phyloP scores from a whole-genome alignment of 768 basidiomycete species.

The Boletus rubroflammeus region DNA sequence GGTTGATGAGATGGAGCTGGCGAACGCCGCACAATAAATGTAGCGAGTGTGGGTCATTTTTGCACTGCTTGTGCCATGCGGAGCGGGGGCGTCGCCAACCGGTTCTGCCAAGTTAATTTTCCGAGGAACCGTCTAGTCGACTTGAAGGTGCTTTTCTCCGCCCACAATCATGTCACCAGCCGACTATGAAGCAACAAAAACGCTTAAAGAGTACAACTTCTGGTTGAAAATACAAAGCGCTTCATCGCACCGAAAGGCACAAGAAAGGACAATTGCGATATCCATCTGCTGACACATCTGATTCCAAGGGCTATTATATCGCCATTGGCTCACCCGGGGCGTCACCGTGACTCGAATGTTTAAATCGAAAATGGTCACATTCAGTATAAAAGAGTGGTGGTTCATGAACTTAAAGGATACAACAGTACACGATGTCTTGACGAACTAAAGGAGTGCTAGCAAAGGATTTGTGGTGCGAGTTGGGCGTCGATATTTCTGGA shows the following conservation, averaged over 20 bases:
- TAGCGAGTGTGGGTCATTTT: constrained; percentile 15
- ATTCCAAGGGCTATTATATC: constrained; percentile 1
- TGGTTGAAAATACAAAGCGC: not conserved
- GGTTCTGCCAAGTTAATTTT: constrained; percentile 3
- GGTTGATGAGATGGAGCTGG: constrained; percentile 12
- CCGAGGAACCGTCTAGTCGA: not conserved
- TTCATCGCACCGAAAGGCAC: not conserved
- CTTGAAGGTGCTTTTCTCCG: not conserved
- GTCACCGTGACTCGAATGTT: too few relatives aligned
- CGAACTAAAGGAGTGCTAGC: not conserved
- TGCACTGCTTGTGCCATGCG: constrained; percentile 28
- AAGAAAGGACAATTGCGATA: constrained; percentile 10
- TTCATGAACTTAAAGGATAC: not conserved
- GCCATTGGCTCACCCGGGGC: too few relatives aligned
- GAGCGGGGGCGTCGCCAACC: constrained; percentile 2
- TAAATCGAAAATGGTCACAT: not conserved
- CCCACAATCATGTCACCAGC: not conserved
- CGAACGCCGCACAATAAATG: constrained; percentile 23
- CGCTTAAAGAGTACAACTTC: constrained; percentile 9
- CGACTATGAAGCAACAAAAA: not conserved
- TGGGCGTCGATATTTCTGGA: not conserved
- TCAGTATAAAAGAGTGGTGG: constrained; percentile 8
- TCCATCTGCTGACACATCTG: constrained; percentile 14
- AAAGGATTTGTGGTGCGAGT: constrained; percentile 1
- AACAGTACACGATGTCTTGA: not conserved